Evolutionary conservation across 805 yeast species (phyloP).

Genomic region (Metschnikowia reukaufii): DNA sequence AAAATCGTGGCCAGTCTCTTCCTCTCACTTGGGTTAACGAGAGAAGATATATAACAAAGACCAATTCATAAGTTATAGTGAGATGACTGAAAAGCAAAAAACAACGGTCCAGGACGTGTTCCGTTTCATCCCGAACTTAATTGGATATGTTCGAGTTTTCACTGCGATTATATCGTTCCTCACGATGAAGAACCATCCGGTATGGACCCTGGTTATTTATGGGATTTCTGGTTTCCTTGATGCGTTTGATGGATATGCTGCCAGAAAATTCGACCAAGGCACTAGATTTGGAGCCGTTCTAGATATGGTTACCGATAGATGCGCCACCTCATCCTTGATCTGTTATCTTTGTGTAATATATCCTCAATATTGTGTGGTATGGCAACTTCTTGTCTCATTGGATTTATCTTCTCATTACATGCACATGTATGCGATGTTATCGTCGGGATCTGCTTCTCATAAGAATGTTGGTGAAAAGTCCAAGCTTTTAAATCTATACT

Average conservation of each 20-base stretch:
- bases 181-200: conserved; percentile 82
- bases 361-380: conserved; percentile 64
- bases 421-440: conserved; percentile 95
- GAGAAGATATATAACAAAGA: not conserved
- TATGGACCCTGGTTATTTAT: conserved; percentile 72
- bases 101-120: conserved; percentile 56
- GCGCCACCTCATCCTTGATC: conserved; percentile 91
- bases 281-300: conserved; percentile 93
- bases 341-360: conserved; percentile 81
- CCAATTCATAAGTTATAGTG: not conserved
- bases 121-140: conserved; percentile 83
- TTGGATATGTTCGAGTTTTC: conserved; percentile 83
- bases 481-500: conserved; percentile 77
- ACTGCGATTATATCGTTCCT: conserved; percentile 79
- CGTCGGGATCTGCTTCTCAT: conserved; percentile 78
- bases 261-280: conserved; percentile 83
- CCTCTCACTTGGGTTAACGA: not conserved
- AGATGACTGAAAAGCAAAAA: conserved; percentile 11
- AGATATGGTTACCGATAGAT: conserved; percentile 98
- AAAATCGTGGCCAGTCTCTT: not conserved
- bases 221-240: conserved; percentile 88
- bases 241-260: conserved; percentile 96
- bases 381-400: conserved; percentile 82
- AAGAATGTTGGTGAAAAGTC: conserved; percentile 76
- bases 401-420: conserved; percentile 93